Evolutionary conservation across 768 basidiomycete genomes (phyloP).

Genomic region (Boletellus sp.): DNA sequence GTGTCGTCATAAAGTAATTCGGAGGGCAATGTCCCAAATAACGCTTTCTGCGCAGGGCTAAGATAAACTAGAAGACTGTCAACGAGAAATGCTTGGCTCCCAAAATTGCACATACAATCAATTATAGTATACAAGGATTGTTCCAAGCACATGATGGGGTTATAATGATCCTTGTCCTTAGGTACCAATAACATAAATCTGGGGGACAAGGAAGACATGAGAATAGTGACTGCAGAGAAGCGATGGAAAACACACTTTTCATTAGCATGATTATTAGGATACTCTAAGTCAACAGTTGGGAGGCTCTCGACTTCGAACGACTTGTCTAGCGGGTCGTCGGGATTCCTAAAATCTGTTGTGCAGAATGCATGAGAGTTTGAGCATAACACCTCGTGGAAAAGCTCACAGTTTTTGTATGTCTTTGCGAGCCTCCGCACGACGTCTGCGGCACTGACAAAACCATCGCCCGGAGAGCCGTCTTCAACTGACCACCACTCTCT

Average conservation of each 20-base stretch:
- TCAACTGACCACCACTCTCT: slow-evolving; percentile 49
- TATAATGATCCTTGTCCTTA: slow-evolving; percentile 83
- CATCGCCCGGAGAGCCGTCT: slow-evolving; percentile 48
- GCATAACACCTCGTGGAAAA: background rate
- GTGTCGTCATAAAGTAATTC: slow-evolving; percentile 27
- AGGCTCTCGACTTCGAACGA: slow-evolving; percentile 61
- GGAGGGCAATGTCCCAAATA: slow-evolving; percentile 65
- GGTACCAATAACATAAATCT: slow-evolving; percentile 78
- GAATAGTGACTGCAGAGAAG: background rate
- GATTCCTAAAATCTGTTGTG: slow-evolving; percentile 65
- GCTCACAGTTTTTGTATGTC: slow-evolving; percentile 68
- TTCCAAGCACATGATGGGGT: slow-evolving; percentile 79
- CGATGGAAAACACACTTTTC: slow-evolving; percentile 51
- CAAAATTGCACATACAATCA: slow-evolving; percentile 49
- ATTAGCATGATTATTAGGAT: slow-evolving; percentile 64
- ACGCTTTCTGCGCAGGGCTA: slow-evolving; percentile 56
- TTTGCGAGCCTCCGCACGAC: slow-evolving; percentile 63
- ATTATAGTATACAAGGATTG: slow-evolving; percentile 67
- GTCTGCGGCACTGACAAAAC: slow-evolving; percentile 58
- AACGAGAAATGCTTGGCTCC: background rate
- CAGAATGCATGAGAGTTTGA: slow-evolving; percentile 12
- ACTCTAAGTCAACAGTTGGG: slow-evolving; percentile 72
- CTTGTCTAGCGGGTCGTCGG: slow-evolving; percentile 55
- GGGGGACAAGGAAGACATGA: background rate
- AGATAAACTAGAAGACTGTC: slow-evolving; percentile 51